A percentile compares a stretch with the other conserved stretches of the same genome.
These are phyloP conservation scores for Amanita pallidorosea DNA, from an alignment of 768 basidiomycete genomes.

Conservation along the genomic window DNA sequence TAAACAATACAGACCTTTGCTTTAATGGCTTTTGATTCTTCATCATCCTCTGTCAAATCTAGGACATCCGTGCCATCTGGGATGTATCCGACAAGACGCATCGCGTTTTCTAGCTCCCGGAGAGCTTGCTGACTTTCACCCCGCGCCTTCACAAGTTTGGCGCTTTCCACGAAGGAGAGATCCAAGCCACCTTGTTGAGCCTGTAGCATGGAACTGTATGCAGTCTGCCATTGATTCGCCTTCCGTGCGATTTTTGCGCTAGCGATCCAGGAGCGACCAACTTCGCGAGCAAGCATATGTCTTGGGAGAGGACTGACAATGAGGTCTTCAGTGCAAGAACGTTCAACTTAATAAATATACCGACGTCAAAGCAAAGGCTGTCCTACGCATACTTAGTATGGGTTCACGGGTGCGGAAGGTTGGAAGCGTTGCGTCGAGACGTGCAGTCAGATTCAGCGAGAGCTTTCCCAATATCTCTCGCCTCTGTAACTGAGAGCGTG, in stretches of 20 bases:
- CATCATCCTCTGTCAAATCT: slow-evolving; percentile 49
- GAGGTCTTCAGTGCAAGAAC: slow-evolving; percentile 4
- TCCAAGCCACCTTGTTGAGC: slow-evolving; percentile 62
- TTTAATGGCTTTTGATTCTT: slow-evolving; percentile 40
- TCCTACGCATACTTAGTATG: slow-evolving; percentile 80
- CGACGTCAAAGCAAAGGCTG: slow-evolving; percentile 56
- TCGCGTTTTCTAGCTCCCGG: slow-evolving; percentile 74
- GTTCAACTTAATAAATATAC: slow-evolving; percentile 26
- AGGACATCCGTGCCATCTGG: slow-evolving; percentile 32
- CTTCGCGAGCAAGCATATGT: slow-evolving; percentile 38
- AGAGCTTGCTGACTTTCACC: slow-evolving; percentile 81
- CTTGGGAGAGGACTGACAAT: slow-evolving; percentile 21
- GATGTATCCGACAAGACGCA: slow-evolving; percentile 39
- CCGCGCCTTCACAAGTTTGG: slow-evolving; percentile 70
- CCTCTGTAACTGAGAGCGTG: slow-evolving; percentile 19
- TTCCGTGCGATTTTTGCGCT: slow-evolving; percentile 97
- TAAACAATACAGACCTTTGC: slow-evolving; percentile 48
- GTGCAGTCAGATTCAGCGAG: slow-evolving; percentile 41
- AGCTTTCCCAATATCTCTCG: slow-evolving; percentile 29
- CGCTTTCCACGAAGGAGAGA: slow-evolving; percentile 83
- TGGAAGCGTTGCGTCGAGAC: slow-evolving; percentile 73
- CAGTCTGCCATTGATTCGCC: slow-evolving; percentile 91
- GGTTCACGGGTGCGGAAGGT: slow-evolving; percentile 85
- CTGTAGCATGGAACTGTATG: slow-evolving; percentile 92
- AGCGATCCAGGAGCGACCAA: slow-evolving; percentile 81